Base-by-base conservation (phyloP, 805 yeast species). In the Teunomyces panamensis region DNA sequence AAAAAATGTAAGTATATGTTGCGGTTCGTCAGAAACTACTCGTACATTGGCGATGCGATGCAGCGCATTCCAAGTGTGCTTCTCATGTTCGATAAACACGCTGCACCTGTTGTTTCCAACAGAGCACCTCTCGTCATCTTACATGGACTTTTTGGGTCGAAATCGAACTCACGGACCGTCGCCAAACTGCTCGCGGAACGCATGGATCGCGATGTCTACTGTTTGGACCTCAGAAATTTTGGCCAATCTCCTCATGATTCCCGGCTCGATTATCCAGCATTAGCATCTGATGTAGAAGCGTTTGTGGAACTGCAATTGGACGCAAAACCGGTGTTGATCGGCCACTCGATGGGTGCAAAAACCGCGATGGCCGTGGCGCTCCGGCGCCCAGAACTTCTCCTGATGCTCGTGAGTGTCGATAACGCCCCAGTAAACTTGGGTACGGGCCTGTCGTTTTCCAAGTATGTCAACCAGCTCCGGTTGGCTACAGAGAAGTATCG, bases 291-390 rank as follows among this genome's bases (percentile, higher is more conserved):
- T 63, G 89, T 92, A n/a, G 89, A 84, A 54, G 57, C 67, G 14
- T 92, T 90, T 60, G 77, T 91, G 9, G 79, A 78, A 3, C 71
- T 75, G 7, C 54, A 64, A 2, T 55, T 75, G 39, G 54, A 48
- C 20, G 55, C 61, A 9, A 74, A 77, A 44, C 85, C 88, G 0
- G 79, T 87, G n/a, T 49, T 87, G 14, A 68, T 87, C 13, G 95
- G 95, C 0, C 94, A 87, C 62, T 85, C 92, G 0, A 85, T 88
- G 94, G 99, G 99, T 5, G 99, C 96, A 4, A 91, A 92, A 59
- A 79, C 92, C 0, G 97, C 85, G 5, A 91, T 92, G 97, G 90
- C 94, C 0, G 72, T 87, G 4, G 84, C 89, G 0, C 69, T 94
- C 49, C 72, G 89, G 44, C 72, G 78, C 17, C 92, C 91, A 0